Evolutionary conservation across 129 eudicot genomes (phyloP).

Genomic region (Escallonia rubra): DNA sequence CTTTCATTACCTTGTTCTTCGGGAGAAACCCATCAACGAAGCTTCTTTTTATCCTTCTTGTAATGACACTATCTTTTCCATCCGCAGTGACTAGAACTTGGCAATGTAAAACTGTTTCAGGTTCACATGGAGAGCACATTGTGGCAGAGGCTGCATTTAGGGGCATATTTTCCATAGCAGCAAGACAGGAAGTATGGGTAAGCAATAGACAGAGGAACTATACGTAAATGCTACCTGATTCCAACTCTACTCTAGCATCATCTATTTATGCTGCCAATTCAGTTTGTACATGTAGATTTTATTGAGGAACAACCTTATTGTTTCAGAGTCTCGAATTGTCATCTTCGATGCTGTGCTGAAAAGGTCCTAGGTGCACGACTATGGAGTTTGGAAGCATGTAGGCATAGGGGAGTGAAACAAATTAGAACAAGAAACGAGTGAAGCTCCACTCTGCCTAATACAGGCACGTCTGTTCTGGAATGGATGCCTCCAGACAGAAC

Average conservation of each 20-base stretch:
- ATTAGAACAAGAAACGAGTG: background rate
- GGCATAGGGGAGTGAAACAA: background rate
- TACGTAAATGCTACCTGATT: background rate
- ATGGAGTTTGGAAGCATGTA: background rate
- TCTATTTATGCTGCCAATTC: background rate
- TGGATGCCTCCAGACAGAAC: background rate
- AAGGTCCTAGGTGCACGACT: background rate
- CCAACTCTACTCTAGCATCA: background rate
- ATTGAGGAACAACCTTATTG: slow-evolving; percentile 4
- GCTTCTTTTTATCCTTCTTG: background rate
- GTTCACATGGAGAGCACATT: background rate
- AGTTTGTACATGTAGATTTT: background rate
- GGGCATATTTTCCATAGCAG: background rate
- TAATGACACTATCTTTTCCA: background rate
- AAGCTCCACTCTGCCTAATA: background rate
- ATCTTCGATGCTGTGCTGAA: background rate
- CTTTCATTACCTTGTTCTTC: background rate
- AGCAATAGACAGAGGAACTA: background rate
- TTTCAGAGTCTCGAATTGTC: background rate
- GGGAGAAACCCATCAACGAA: background rate
- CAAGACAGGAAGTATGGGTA: background rate
- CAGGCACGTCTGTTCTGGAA: background rate
- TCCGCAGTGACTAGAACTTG: background rate
- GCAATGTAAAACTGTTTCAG: background rate
- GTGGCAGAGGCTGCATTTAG: background rate